phyloP scores from a whole-genome alignment of 805 yeast genomes.

The Metschnikowia rubicola region DNA sequence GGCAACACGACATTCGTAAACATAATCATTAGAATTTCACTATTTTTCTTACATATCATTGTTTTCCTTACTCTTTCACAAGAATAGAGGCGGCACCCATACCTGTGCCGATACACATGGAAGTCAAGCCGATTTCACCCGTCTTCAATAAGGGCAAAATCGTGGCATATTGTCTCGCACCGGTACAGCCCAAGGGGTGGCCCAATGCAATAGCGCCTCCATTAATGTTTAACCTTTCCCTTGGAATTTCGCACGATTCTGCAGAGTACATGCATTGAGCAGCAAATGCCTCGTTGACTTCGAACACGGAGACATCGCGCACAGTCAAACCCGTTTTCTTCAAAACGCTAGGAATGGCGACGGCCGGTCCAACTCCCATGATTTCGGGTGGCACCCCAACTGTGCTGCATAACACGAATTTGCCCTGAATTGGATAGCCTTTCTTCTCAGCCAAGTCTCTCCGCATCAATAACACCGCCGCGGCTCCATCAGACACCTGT shows the following conservation, averaged over 20 bases:
- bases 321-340: constrained; percentile 55
- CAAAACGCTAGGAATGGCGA: constrained; percentile 85
- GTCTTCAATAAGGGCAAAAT: constrained; percentile 71
- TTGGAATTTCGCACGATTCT: constrained; percentile 60
- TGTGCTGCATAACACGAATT: constrained; percentile 71
- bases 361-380: constrained; percentile 98
- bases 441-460: constrained; percentile 78
- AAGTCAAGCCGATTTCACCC: constrained; percentile 85
- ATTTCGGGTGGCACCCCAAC: constrained; percentile 97
- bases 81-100: constrained; percentile 96
- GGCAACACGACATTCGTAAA: no score
- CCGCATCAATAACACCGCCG: constrained; percentile 80
- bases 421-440: constrained; percentile 71
- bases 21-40: no score
- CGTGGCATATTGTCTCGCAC: constrained; percentile 92
- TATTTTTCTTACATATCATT: no score
- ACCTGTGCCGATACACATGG: constrained; percentile 98
- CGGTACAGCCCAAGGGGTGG: constrained; percentile 67
- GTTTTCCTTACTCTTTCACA: constrained; percentile 58
- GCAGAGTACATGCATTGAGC: constrained; percentile 86
- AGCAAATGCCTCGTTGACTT: constrained; percentile 96
- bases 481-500: constrained; percentile 95
- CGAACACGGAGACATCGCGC: constrained; percentile 71
- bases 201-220: constrained; percentile 98
- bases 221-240: constrained; percentile 53